Conservation (phyloP, 352 stramenopile genomes). For the Phytopythium delawarense region DNA sequence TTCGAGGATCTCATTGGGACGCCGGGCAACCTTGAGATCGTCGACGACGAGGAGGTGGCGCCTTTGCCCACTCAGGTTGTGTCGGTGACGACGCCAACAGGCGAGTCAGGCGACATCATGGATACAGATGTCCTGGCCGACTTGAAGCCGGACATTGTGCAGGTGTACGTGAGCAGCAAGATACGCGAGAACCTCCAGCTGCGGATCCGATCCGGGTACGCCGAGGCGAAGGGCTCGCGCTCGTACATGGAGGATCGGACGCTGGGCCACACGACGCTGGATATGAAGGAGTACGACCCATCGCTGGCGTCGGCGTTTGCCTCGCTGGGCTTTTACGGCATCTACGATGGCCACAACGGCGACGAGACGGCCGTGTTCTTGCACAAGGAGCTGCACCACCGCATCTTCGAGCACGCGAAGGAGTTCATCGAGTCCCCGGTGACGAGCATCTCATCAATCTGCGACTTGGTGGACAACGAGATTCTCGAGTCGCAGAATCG, state of each 20-base stretch:
- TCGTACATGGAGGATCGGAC: conserved; percentile 88
- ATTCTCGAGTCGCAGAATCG: conserved; percentile 76
- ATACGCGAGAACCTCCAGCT: conserved; percentile 77
- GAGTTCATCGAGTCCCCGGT: conserved; percentile 49
- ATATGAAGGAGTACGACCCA: conserved; percentile 36
- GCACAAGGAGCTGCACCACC: conserved; percentile 76
- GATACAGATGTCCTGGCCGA: conserved; percentile 15
- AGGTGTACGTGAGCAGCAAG: conserved; percentile 88
- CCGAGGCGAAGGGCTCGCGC: conserved; percentile 77
- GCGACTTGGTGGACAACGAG: conserved; percentile 63
- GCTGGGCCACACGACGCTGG: conserved; percentile 42
- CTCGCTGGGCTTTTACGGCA: conserved; percentile 73
- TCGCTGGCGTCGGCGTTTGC: conserved; percentile 29
- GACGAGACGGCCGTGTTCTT: conserved; percentile 71
- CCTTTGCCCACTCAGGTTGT: conserved; percentile 26
- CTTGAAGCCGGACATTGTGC: conserved; percentile 51
- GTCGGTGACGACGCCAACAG: conserved; percentile 21
- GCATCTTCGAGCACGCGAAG: conserved; percentile 51
- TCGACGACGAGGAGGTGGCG: conserved; percentile 68
- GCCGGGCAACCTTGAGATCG: conserved; percentile 48
- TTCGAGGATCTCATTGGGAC: conserved; percentile 80
- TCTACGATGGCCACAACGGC: conserved; percentile 90
- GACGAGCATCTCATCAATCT: conserved; percentile 49
- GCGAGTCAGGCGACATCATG: conserved; percentile 16
- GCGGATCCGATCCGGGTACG: conserved; percentile 73